These are phyloP conservation scores for Erythrophleum fordii DNA, from an alignment of 306 rosid species.

Conservation along the genomic window DNA sequence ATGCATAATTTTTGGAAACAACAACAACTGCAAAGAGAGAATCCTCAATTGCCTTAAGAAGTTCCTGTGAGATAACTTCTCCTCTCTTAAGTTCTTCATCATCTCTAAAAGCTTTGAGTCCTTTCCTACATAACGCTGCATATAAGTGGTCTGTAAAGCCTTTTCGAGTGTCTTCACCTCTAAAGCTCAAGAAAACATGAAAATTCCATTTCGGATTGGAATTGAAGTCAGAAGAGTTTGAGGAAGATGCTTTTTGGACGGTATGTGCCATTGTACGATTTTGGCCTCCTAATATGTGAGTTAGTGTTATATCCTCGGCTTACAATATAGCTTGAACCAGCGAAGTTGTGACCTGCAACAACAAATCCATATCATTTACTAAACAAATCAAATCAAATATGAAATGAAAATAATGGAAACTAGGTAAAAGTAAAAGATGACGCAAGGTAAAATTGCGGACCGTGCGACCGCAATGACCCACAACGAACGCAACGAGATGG, in stretches of 20 bases:
- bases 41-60: background rate
- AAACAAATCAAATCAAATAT: too few relatives aligned
- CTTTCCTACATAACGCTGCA: background rate
- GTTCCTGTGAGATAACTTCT: background rate
- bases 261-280: too few relatives aligned
- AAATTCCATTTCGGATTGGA: background rate
- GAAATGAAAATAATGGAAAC: too few relatives aligned
- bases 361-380: background rate
- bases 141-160: background rate
- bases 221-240: background rate
- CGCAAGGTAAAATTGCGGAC: too few relatives aligned
- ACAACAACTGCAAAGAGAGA: background rate
- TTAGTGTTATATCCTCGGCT: too few relatives aligned
- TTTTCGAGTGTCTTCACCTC: background rate
- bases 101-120: background rate
- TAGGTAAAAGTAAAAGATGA: too few relatives aligned
- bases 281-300: too few relatives aligned
- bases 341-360: background rate
- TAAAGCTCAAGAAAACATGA: background rate
- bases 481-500: too few relatives aligned
- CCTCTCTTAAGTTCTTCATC: background rate
- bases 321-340: background rate
- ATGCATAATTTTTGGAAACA: background rate
- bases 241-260: background rate
- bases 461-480: too few relatives aligned